phyloP scores from a whole-genome alignment of 352 stramenopile species.

The Salisapilia sapeloensis region DNA sequence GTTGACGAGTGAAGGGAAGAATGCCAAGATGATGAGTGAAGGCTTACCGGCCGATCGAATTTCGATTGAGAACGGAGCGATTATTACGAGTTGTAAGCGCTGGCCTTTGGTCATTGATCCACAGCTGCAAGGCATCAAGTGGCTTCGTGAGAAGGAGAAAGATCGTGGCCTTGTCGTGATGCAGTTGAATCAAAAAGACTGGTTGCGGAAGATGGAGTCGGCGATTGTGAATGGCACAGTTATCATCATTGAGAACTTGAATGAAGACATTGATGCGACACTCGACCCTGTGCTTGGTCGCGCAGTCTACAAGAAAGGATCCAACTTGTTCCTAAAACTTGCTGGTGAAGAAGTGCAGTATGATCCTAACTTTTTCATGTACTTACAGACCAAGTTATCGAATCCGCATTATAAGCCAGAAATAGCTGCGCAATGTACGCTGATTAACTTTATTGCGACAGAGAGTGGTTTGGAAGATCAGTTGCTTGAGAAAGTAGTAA shows the following conservation, averaged over 20 bases:
- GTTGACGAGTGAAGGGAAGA: conserved; percentile 93
- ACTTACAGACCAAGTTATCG: conserved; percentile 93
- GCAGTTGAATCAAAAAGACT: conserved; percentile 93
- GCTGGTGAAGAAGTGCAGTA: conserved; percentile 95
- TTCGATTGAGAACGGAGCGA: conserved; percentile 94
- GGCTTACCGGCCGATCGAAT: conserved; percentile 94
- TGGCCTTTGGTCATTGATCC: conserved; percentile 97
- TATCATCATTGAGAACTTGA: conserved; percentile 96
- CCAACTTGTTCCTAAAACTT: conserved; percentile 88
- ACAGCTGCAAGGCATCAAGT: conserved; percentile 97
- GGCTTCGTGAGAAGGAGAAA: conserved; percentile 92
- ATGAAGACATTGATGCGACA: conserved; percentile 93
- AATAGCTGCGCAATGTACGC: conserved; percentile 89
- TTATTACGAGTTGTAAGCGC: conserved; percentile 94
- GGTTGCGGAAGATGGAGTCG: conserved; percentile 87
- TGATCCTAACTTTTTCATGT: conserved; percentile 92
- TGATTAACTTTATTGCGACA: conserved; percentile 98
- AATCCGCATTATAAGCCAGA: conserved; percentile 98
- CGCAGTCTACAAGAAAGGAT: conserved; percentile 93
- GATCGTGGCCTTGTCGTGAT: conserved; percentile 83
- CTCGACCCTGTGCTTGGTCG: conserved; percentile 91
- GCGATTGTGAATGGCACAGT: conserved; percentile 92
- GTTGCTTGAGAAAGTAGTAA: conserved; percentile 91
- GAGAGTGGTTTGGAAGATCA: conserved; percentile 93
- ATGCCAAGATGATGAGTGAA: conserved; percentile 95